Conservation (phyloP, 371 early-diverging fungal species). For the Apophysomyces ossiformis region DNA sequence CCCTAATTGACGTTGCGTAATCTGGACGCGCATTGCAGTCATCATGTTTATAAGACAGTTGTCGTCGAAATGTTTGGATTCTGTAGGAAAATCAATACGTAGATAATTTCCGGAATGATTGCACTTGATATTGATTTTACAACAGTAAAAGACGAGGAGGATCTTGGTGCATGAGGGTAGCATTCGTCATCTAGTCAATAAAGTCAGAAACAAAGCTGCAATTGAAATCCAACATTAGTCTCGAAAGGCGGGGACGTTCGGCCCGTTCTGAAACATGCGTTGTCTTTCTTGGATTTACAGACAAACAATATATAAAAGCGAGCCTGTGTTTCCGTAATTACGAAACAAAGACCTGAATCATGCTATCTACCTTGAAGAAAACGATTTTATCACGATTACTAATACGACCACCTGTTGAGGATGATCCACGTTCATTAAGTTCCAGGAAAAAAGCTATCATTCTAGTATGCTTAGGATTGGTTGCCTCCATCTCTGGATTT, state of each 20-base stretch:
- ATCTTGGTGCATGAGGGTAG: too few species aligned
- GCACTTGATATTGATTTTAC: too few species aligned
- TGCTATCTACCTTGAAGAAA: conserved; percentile 8
- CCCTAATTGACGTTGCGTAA: too few species aligned
- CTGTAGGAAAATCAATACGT: too few species aligned
- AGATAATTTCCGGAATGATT: too few species aligned
- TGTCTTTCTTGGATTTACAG: background rate
- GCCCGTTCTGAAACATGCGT: background rate
- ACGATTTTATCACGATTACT: conserved; percentile 20
- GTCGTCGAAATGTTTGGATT: too few species aligned
- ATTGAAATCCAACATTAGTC: too few species aligned
- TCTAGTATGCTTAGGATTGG: conserved; percentile 24
- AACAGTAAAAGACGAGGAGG: too few species aligned
- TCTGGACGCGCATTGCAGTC: too few species aligned
- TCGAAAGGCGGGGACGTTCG: conserved; percentile 6
- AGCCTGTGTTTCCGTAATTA: background rate
- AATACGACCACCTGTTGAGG: conserved; percentile 29
- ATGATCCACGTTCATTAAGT: conserved; percentile 31
- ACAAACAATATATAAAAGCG: background rate
- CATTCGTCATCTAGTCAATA: too few species aligned
- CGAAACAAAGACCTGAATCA: background rate
- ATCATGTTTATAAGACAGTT: too few species aligned
- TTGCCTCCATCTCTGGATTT: conserved; percentile 31
- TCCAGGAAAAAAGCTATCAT: conserved; percentile 23
- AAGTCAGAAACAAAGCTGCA: too few species aligned